Conservation (phyloP, 257 asterid genomes). For the Fraxinus americana region DNA sequence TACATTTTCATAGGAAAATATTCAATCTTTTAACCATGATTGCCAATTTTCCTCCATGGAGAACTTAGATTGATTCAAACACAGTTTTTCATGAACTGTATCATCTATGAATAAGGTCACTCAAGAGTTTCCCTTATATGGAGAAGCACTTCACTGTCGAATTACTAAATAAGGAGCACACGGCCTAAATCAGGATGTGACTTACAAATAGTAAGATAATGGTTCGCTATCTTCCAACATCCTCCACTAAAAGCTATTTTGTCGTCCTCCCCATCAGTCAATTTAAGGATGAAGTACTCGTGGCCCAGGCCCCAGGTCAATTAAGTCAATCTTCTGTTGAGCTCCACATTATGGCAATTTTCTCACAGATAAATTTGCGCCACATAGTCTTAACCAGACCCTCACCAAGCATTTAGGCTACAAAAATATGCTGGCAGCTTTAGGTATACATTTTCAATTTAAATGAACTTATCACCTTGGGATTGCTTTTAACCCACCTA, state of each 20-base stretch:
- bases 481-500: conserved; percentile 5
- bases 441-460: conserved; percentile 5
- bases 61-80: background rate
- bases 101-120: conserved; percentile 1
- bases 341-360: background rate
- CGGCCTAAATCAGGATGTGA: background rate
- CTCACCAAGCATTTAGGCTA: background rate
- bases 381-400: background rate
- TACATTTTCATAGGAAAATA: background rate
- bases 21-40: background rate
- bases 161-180: background rate
- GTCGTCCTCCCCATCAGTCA: background rate
- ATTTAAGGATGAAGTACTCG: background rate
- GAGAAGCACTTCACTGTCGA: background rate
- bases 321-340: background rate
- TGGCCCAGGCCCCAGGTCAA: background rate
- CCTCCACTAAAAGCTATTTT: background rate
- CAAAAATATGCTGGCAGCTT: background rate
- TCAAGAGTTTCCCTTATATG: background rate
- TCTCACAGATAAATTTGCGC: background rate
- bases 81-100: background rate
- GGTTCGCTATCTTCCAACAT: background rate
- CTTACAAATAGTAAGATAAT: background rate
- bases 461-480: background rate
- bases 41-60: background rate